Evolutionary conservation across 2,329 filamentous ascomycete species (phyloP).

Genomic region (Huntiella decipiens): DNA sequence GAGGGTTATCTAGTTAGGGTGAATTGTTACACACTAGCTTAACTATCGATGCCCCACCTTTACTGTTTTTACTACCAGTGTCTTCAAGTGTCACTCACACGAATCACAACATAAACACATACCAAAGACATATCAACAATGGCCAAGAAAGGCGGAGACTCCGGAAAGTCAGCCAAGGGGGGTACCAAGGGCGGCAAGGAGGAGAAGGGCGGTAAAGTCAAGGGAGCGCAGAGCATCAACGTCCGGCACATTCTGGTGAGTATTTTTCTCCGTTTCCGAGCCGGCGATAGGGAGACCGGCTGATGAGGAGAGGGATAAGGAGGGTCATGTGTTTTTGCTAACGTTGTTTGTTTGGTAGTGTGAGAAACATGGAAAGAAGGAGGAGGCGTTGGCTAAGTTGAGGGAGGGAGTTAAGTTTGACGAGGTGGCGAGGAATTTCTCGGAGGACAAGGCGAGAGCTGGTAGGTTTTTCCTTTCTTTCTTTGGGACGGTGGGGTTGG

Average conservation of each 20-base stretch:
- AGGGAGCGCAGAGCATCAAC: conserved; percentile 50
- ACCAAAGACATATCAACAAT: background rate
- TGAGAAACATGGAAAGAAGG: conserved; percentile 60
- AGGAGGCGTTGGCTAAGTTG: conserved; percentile 53
- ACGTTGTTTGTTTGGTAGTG: conserved; percentile 25
- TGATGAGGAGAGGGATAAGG: background rate
- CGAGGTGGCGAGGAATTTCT: conserved; percentile 51
- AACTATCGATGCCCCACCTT: background rate
- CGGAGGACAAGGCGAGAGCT: conserved; percentile 57
- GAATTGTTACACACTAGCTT: background rate
- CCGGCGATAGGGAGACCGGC: background rate
- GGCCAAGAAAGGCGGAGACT: conserved; percentile 9
- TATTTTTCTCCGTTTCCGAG: background rate
- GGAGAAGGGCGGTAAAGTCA: conserved; percentile 25
- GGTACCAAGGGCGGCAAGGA: conserved; percentile 22
- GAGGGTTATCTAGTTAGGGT: background rate
- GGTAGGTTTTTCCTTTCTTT: conserved; percentile 20
- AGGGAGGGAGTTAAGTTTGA: conserved; percentile 52
- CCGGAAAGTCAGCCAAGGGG: conserved; percentile 14
- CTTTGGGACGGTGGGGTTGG: background rate
- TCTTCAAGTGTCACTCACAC: too few species aligned
- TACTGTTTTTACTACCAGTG: background rate
- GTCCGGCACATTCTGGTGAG: conserved; percentile 50
- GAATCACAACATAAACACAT: background rate
- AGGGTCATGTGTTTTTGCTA: background rate